Conservation (phyloP, 2,329 filamentous ascomycete genomes). For the Phialocephala subalpina region DNA sequence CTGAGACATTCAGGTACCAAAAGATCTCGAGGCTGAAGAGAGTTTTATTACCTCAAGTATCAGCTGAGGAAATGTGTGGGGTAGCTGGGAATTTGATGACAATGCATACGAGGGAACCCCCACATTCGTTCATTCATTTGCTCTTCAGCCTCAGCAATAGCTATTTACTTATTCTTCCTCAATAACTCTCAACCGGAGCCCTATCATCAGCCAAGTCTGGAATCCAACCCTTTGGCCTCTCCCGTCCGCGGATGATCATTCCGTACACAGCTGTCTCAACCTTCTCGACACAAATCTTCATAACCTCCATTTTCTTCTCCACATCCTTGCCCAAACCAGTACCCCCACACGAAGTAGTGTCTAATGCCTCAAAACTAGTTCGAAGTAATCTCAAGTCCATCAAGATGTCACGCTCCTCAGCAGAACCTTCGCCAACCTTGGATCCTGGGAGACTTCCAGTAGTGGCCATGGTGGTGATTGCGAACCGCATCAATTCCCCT, state of each 20-base stretch:
- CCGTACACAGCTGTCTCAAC: slow-evolving; percentile 92
- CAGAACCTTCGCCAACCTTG: slow-evolving; percentile 37
- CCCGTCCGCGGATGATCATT: slow-evolving; percentile 84
- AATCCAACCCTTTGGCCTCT: slow-evolving; percentile 91
- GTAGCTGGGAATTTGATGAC: slow-evolving; percentile 7
- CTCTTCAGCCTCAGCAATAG: background rate
- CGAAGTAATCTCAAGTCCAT: slow-evolving; percentile 82
- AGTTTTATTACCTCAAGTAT: slow-evolving; percentile 9
- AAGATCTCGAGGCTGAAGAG: background rate
- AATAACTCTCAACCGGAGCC: slow-evolving; percentile 42
- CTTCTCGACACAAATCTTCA: slow-evolving; percentile 90
- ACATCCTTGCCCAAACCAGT: slow-evolving; percentile 68
- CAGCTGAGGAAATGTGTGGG: slow-evolving; percentile 13
- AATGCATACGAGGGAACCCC: slow-evolving; percentile 11
- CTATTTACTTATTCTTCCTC: slow-evolving; percentile 12
- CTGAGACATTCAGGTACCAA: slow-evolving; percentile 16
- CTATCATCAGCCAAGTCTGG: slow-evolving; percentile 67
- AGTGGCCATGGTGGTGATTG: slow-evolving; percentile 86
- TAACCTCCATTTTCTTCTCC: slow-evolving; percentile 83
- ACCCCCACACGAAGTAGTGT: slow-evolving; percentile 58
- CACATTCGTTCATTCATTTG: background rate
- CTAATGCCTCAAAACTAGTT: slow-evolving; percentile 77
- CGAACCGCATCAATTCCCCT: slow-evolving; percentile 97
- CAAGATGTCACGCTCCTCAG: slow-evolving; percentile 68
- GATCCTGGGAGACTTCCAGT: slow-evolving; percentile 53